These are phyloP conservation scores for Suillus discolor DNA, from an alignment of 768 basidiomycete species.

Conservation along the genomic window DNA sequence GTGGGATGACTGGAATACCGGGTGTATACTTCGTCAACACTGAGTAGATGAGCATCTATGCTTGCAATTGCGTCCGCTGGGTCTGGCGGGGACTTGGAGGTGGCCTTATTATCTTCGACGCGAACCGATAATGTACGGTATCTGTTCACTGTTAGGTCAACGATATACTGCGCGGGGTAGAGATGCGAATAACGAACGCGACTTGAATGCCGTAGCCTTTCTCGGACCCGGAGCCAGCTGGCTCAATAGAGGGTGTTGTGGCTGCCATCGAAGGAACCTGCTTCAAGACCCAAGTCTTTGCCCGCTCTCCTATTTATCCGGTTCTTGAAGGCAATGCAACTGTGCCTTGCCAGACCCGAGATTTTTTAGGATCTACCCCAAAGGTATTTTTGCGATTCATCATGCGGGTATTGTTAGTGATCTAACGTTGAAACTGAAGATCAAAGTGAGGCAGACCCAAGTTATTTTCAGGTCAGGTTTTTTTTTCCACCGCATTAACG, in stretches of 20 bases:
- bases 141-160: conserved; percentile 11
- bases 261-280: not conserved
- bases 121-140: conserved; percentile 42
- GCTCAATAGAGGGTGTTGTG: not conserved
- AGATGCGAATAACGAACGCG: not conserved
- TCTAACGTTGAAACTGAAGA: not conserved
- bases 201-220: conserved; percentile 6
- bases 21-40: conserved; percentile 41
- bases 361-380: not conserved
- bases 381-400: not conserved
- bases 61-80: conserved; percentile 34
- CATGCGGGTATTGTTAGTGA: not conserved
- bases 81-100: conserved; percentile 14
- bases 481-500: too few species aligned
- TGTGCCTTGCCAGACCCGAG: not conserved
- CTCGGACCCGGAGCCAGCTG: not conserved
- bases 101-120: conserved; percentile 23
- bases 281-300: too few species aligned
- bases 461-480: too few species aligned
- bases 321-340: not conserved
- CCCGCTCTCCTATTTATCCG: not conserved
- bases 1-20: conserved; percentile 46
- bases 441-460: not conserved
- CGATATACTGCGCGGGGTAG: not conserved
- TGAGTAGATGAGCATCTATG: conserved; percentile 47